Conservation (phyloP, 2,329 filamentous ascomycete genomes). For the Leptographium procerum region DNA sequence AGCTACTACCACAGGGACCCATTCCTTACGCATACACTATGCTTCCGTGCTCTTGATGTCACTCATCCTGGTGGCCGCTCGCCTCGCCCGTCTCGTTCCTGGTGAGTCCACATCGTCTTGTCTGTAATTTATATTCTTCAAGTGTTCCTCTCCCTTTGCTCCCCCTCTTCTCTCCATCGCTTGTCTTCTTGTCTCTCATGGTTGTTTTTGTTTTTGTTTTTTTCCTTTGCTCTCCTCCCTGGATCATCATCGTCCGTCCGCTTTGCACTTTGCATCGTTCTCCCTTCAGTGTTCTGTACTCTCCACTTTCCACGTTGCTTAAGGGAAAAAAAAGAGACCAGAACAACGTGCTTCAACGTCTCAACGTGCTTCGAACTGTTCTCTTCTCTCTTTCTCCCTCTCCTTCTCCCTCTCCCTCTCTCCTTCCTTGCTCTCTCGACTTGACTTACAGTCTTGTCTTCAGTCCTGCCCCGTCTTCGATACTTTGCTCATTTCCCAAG, state of each 20-base stretch:
- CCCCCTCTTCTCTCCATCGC: slow-evolving; percentile 1
- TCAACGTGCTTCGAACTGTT: not conserved
- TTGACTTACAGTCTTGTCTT: not conserved
- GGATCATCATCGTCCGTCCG: not conserved
- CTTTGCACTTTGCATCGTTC: not conserved
- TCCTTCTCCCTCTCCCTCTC: not conserved
- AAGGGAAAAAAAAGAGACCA: not conserved
- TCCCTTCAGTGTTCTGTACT: not conserved
- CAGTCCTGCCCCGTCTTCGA: not conserved
- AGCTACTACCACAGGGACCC: not conserved
- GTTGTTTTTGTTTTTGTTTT: not conserved
- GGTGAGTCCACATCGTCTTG: not conserved
- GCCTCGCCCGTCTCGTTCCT: not conserved
- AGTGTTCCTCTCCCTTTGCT: not conserved
- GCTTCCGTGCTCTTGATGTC: not conserved
- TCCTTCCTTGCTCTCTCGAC: not conserved
- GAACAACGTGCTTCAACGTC: too few relatives aligned
- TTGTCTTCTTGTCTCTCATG: not conserved
- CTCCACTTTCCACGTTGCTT: not conserved
- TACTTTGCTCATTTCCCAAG: not conserved
- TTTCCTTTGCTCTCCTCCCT: not conserved
- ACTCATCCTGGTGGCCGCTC: not conserved
- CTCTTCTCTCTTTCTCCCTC: too few relatives aligned
- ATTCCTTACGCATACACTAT: not conserved
- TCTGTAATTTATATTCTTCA: slow-evolving; percentile 2